Evolutionary conservation across 139 green algal genomes (phyloP).

Genomic region (Asterochloris erici): DNA sequence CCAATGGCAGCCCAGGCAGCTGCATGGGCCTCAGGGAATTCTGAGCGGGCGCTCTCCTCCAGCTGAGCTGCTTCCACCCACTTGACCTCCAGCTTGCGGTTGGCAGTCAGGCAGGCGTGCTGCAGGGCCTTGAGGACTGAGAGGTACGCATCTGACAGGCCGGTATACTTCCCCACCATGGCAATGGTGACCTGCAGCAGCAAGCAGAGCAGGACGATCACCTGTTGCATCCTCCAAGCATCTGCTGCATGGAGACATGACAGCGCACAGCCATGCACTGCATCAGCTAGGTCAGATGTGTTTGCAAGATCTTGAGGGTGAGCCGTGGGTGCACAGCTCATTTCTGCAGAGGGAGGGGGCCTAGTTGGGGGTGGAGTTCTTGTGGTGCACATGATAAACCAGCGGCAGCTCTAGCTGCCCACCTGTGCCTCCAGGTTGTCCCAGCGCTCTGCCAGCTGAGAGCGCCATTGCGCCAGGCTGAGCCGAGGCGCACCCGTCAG

Average conservation of each 20-base stretch:
- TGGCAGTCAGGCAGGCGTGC: conserved; percentile 90
- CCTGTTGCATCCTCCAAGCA: conserved; percentile 1
- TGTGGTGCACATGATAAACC: background rate
- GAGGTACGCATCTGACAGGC: conserved; percentile 92
- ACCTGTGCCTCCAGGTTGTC: conserved; percentile 45
- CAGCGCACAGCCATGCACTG: background rate
- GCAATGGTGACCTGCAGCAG: conserved; percentile 66
- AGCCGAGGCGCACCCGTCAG: conserved; percentile 51
- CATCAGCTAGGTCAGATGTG: background rate
- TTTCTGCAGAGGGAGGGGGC: no score
- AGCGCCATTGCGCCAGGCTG: conserved; percentile 50
- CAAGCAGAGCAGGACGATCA: conserved; percentile 12
- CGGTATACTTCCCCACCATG: conserved; percentile 98
- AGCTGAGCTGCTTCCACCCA: conserved; percentile 93
- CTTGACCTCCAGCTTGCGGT: conserved; percentile 79
- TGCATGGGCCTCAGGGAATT: conserved; percentile 51
- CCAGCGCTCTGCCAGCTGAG: conserved; percentile 75
- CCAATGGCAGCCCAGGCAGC: conserved; percentile 38
- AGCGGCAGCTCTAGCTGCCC: no score
- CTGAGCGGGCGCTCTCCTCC: conserved; percentile 58
- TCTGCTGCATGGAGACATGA: background rate
- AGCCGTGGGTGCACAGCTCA: no score
- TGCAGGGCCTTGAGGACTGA: conserved; percentile 95
- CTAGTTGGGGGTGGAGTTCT: no score
- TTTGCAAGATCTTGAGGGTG: no score